phyloP scores from a whole-genome alignment of 441 rosid species.

The Geranium incanum region DNA sequence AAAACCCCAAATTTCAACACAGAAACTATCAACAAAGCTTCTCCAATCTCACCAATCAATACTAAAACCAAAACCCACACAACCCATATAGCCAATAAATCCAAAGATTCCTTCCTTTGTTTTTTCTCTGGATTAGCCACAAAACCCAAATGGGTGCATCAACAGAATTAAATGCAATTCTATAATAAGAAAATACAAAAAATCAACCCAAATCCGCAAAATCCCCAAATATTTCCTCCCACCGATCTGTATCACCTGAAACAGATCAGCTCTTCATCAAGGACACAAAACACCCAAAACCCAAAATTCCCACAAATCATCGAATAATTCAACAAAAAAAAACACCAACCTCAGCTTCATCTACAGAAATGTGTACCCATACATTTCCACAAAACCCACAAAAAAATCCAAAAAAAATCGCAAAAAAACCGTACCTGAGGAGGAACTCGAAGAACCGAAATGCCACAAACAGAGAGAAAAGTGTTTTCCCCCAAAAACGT shows the following conservation, averaged over 20 bases:
- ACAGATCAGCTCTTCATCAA: conserved; percentile 4
- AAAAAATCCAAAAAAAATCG: background rate
- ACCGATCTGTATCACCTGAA: background rate
- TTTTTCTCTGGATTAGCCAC: background rate
- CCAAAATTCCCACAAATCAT: background rate
- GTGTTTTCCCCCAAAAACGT: background rate
- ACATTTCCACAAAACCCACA: too few relatives aligned
- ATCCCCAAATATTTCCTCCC: background rate
- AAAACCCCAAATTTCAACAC: conserved; percentile 1
- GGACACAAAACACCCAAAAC: background rate
- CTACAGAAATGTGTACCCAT: background rate
- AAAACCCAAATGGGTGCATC: background rate
- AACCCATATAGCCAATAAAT: background rate
- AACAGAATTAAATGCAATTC: conserved; percentile 2
- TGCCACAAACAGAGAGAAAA: background rate
- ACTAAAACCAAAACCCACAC: background rate
- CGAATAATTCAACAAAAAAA: background rate
- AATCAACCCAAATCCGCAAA: background rate
- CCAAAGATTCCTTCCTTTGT: conserved; percentile 1
- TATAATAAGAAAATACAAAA: background rate
- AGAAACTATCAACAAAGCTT: background rate
- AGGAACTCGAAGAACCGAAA: background rate
- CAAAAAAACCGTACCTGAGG: background rate
- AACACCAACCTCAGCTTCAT: background rate
- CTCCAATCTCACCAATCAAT: background rate